These are phyloP conservation scores for Neopestalotiopsis clavispora DNA, from an alignment of 2,329 filamentous ascomycete genomes.

Conservation along the genomic window DNA sequence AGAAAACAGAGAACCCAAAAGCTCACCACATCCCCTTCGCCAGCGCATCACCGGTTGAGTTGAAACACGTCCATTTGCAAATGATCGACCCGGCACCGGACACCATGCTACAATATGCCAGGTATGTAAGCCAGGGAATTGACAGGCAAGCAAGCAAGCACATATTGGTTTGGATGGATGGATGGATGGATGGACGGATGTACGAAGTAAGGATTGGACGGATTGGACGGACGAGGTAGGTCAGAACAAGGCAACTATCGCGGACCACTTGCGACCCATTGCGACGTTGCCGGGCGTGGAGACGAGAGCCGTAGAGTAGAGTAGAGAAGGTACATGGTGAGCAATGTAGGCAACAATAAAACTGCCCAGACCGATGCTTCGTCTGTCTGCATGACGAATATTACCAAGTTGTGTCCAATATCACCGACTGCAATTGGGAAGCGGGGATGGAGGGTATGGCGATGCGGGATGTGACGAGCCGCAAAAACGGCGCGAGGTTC, in stretches of 20 bases:
- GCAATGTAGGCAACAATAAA: not conserved
- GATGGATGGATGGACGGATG: no score
- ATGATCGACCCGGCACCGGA: not conserved
- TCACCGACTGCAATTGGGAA: not conserved
- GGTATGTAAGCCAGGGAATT: not conserved
- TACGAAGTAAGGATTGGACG: not conserved
- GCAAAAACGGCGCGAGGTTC: not conserved
- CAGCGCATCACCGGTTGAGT: slow-evolving; percentile 10
- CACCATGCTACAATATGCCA: not conserved
- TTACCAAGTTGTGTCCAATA: not conserved
- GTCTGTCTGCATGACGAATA: not conserved
- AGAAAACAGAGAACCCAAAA: not conserved
- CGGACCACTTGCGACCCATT: slow-evolving; percentile 9
- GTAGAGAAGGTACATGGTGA: not conserved
- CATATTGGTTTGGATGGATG: no score
- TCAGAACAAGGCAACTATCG: slow-evolving; percentile 3
- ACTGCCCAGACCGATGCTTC: not conserved
- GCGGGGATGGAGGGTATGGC: not conserved
- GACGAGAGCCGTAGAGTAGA: no score
- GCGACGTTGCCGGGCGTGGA: not conserved
- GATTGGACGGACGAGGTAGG: not conserved
- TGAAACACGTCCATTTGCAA: slow-evolving; percentile 3
- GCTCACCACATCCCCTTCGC: slow-evolving; percentile 3
- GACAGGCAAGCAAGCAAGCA: not conserved
- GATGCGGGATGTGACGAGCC: not conserved